Evolutionary conservation across 208 protist species (phyloP).

Genomic region (Naegleria gruberi): DNA sequence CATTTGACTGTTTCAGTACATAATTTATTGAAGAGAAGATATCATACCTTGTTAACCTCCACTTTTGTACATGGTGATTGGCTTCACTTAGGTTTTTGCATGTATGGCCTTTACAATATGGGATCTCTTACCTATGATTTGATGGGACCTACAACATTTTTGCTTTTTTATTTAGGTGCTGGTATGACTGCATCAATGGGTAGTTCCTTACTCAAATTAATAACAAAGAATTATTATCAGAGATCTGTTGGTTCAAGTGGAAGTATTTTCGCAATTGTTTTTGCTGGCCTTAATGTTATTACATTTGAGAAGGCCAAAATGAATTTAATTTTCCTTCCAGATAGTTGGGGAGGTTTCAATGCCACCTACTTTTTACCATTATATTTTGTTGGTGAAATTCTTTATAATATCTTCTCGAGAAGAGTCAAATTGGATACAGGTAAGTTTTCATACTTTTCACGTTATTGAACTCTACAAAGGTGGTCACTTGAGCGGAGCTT

Average conservation of each 20-base stretch:
- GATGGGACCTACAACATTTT: neutral
- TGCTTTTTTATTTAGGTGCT: neutral
- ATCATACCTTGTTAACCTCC: neutral
- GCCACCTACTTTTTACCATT: neutral
- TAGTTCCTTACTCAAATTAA: neutral
- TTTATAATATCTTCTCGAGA: neutral
- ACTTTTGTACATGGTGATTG: neutral
- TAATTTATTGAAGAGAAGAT: neutral
- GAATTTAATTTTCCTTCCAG: neutral
- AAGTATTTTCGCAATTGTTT: neutral
- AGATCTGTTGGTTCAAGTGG: neutral
- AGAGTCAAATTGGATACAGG: neutral
- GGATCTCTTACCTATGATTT: neutral
- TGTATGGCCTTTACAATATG: neutral
- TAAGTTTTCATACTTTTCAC: neutral
- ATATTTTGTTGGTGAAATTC: neutral
- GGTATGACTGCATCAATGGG: neutral
- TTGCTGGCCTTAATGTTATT: neutral
- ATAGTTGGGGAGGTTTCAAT: neutral
- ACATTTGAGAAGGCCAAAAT: neutral
- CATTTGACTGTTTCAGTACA: neutral
- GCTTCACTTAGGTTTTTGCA: neutral
- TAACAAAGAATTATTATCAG: neutral
- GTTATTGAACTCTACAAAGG: neutral
- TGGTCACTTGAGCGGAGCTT: neutral